Evolutionary conservation across 352 stramenopile species (phyloP).

Genomic region (Pythium vanterpoolii): DNA sequence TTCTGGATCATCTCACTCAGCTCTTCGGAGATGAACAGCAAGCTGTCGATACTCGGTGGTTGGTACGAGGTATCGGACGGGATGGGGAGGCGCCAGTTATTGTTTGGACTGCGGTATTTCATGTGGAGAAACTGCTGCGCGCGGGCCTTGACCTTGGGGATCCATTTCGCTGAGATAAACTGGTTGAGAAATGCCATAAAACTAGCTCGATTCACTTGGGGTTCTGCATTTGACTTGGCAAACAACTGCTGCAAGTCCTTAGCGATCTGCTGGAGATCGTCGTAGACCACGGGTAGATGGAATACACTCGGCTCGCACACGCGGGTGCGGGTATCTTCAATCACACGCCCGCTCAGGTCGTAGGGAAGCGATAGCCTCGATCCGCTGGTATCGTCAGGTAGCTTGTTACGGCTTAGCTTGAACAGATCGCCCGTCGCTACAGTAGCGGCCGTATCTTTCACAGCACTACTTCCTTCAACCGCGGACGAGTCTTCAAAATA

Average conservation of each 20-base stretch:
- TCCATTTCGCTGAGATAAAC: conserved; percentile 73
- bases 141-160: conserved; percentile 69
- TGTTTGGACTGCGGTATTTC: conserved; percentile 46
- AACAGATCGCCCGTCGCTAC: conserved; percentile 37
- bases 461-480: neutral
- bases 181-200: conserved; percentile 57
- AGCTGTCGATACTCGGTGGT: conserved; percentile 68
- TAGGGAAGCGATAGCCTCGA: conserved; percentile 22
- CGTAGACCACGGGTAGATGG: conserved; percentile 68
- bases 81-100: conserved; percentile 46
- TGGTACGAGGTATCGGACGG: conserved; percentile 76
- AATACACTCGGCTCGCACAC: conserved; percentile 78
- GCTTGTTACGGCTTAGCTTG: conserved; percentile 62
- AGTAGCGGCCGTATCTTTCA: conserved; percentile 22
- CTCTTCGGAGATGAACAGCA: conserved; percentile 67
- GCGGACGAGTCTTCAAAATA: conserved; percentile 43
- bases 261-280: conserved; percentile 59
- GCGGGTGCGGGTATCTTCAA: conserved; percentile 28
- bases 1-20: conserved; percentile 67
- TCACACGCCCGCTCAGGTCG: conserved; percentile 23
- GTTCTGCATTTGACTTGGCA: neutral
- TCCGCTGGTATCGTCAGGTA: conserved; percentile 24
- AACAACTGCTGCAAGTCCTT: conserved; percentile 60
- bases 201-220: conserved; percentile 23
- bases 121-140: conserved; percentile 59